Evolutionary conservation across 2,329 filamentous ascomycete genomes (phyloP).

Genomic region (Septoria linicola): DNA sequence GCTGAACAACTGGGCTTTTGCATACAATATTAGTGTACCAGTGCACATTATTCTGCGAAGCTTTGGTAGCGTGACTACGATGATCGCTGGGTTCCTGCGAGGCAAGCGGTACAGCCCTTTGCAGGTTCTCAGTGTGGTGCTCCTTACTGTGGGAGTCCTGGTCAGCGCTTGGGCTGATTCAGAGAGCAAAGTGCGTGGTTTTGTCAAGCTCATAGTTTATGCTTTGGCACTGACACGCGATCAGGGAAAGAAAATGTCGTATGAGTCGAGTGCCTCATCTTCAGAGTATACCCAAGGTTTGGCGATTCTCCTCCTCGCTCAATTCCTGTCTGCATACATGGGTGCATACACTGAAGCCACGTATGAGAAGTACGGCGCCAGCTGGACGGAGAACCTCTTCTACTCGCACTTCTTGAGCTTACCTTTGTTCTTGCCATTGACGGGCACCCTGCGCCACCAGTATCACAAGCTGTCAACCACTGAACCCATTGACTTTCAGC

Average conservation of each 20-base stretch:
- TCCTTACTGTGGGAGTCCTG: conserved; percentile 84
- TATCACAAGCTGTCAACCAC: conserved; percentile 64
- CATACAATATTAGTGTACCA: conserved; percentile 92
- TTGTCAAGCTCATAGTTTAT: not conserved
- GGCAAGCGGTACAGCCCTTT: conserved; percentile 80
- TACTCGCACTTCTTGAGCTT: conserved; percentile 79
- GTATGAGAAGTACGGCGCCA: conserved; percentile 78
- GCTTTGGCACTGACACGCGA: conserved; percentile 13
- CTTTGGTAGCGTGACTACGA: conserved; percentile 92
- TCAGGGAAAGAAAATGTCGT: conserved; percentile 46
- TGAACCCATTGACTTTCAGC: conserved; percentile 39
- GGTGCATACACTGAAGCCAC: conserved; percentile 91
- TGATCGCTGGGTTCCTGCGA: conserved; percentile 82
- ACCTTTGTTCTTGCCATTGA: conserved; percentile 72
- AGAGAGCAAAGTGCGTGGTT: conserved; percentile 71
- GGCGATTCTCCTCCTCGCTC: conserved; percentile 78
- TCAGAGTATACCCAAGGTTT: conserved; percentile 68
- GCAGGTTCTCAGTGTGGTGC: conserved; percentile 76
- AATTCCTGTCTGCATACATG: conserved; percentile 89
- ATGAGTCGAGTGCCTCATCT: conserved; percentile 41
- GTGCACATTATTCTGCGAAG: conserved; percentile 95
- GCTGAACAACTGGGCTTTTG: conserved; percentile 96
- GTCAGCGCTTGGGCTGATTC: conserved; percentile 88
- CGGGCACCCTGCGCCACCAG: conserved; percentile 63
- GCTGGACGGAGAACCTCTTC: conserved; percentile 95